A percentile compares a stretch with the other conserved stretches of the same genome.
Evolutionary conservation across 495 filamentous ascomycete species (phyloP).

Genomic region (Lepidopterella palustris): DNA sequence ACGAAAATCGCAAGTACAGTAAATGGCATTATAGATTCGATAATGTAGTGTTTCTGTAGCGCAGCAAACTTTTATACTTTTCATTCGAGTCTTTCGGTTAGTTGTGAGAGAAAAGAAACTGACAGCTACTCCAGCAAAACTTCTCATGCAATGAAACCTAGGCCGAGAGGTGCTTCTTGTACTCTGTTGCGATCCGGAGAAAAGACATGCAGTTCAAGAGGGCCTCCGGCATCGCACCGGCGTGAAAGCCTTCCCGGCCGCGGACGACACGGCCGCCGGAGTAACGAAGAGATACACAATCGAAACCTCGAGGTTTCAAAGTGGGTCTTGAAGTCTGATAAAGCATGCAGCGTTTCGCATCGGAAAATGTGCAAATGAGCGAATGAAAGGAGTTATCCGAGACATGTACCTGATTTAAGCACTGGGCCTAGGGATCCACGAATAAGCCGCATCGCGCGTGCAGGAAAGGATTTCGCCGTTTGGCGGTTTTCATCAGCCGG

Average conservation of each 20-base stretch:
- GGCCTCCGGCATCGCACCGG: not conserved
- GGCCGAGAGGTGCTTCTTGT: no score
- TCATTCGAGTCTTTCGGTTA: no score
- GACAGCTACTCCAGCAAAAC: no score
- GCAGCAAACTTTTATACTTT: no score
- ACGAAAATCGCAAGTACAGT: no score
- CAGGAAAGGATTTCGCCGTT: not conserved
- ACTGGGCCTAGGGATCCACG: not conserved
- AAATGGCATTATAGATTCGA: no score
- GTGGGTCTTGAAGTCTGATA: not conserved
- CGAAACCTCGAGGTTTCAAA: not conserved
- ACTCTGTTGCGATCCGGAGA: no score
- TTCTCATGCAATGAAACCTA: no score
- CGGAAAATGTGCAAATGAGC: not conserved
- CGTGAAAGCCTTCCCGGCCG: not conserved
- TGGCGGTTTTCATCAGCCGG: not conserved
- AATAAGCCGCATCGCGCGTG: not conserved
- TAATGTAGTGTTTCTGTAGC: no score
- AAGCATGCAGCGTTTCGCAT: not conserved
- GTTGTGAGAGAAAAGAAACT: no score
- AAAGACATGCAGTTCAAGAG: not conserved
- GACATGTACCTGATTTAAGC: constrained; percentile 1
- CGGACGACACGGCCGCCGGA: not conserved
- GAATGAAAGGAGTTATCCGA: not conserved
- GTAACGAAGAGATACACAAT: not conserved